Conservation (phyloP, 2,329 filamentous ascomycete species). For the Chalaropsis ovoidea region DNA sequence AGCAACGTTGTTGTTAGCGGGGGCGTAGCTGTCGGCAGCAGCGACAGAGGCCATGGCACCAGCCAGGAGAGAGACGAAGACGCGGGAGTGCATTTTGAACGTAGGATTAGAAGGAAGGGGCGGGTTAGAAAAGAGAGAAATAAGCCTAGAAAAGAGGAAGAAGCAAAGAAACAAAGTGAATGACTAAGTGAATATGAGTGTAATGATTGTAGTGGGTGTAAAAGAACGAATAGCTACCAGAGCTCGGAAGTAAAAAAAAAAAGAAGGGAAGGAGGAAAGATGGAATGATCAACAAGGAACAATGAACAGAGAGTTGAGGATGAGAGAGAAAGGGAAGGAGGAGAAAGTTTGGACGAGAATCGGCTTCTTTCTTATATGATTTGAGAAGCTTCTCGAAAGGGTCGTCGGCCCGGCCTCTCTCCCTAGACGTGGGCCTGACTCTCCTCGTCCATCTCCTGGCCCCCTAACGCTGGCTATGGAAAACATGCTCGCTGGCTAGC, state of each 20-base stretch:
- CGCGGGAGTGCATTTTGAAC: constrained; percentile 23
- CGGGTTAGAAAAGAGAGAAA: background rate
- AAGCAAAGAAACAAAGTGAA: constrained; percentile 10
- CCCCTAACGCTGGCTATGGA: background rate
- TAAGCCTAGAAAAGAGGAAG: constrained; percentile 7
- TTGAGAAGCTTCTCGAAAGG: background rate
- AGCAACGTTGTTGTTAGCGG: constrained; percentile 27
- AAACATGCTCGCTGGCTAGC: background rate
- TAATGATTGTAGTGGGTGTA: constrained; percentile 7
- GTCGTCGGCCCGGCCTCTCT: too few species aligned
- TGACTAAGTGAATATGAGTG: background rate
- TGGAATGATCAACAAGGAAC: constrained; percentile 21
- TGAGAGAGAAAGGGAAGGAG: constrained; percentile 11
- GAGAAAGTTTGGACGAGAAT: constrained; percentile 5
- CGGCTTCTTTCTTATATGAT: constrained; percentile 2
- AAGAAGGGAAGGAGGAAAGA: background rate
- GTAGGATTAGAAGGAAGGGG: background rate
- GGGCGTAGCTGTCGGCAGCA: constrained; percentile 8
- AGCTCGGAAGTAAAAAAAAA: constrained; percentile 11
- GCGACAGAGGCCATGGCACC: constrained; percentile 20
- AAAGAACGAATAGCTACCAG: constrained; percentile 23
- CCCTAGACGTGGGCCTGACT: background rate
- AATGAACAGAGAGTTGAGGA: constrained; percentile 8
- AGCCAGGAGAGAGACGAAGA: constrained; percentile 20
- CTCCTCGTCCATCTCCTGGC: background rate